Evolutionary conservation across 768 basidiomycete genomes (phyloP), one percentile per base, ranked within the genome.

Genomic region (Mycena leptocephala): DNA sequence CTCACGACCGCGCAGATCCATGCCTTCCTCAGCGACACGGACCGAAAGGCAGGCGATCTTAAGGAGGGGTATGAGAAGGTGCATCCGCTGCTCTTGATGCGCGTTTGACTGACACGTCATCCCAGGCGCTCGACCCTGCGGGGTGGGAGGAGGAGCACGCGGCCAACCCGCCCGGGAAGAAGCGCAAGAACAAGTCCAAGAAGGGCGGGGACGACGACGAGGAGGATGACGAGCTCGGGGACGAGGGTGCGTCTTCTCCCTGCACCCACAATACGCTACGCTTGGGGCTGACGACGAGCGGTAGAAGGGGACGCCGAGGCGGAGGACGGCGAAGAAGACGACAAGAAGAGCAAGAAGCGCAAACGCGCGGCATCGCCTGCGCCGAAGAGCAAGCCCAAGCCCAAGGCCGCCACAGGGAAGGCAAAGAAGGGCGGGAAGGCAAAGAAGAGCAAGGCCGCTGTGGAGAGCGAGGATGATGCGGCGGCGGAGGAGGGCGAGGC

Each of bases 1-100:
- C 90, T 99, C 30, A 91, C 93, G 80, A 83, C 88, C 7, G 91
- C 95, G 83, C 95, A 96, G 85, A 98, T 99, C 85, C 90, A 95
- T 77, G 89, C 93, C 3, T 98, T 92, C 86, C 91, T 99, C 86
- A 89, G 86, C 77, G 94, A 94, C 35, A 93, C 93, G 22, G 90
- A 87, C 84, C 96, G 96, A 87, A 93, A 91, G 82, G 92, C 93
- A 91, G 46, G 28, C 2, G 95, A 96, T 43, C 91, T 99, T 46
- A 84, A 94, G 26, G 83, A 90, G 65, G 96, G 55, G 93, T 95
- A 46, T 85, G 89, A 61, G 87, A 94, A 81, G 68, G 68, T 59
- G 53, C 5, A 32, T 37, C n/a, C n/a, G n/a, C n/a, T n/a, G n/a
- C n/a, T n/a, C n/a, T n/a, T n/a, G n/a, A n/a, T n/a, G n/a, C n/a